Base-by-base conservation (phyloP, 371 early-diverging fungal genomes). In the Apophysomyces elegans region DNA sequence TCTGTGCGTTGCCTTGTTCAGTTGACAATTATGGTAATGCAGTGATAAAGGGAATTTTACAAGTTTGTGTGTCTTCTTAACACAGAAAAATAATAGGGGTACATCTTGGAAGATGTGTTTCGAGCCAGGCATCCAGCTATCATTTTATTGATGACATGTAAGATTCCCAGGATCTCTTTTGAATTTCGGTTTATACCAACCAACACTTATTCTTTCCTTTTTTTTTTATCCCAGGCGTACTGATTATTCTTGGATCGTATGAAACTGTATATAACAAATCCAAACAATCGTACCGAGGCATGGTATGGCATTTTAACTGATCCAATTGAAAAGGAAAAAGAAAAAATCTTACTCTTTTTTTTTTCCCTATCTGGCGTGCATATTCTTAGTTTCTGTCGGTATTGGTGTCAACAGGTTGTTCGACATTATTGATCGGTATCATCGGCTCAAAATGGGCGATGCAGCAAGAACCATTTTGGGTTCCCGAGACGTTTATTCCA, bases 401-500 rank as follows among this genome's bases (percentile, higher is more conserved):
- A 5, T 63, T 84, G 8, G 44, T 81, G 37, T 83, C 85, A 8
- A 84, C 86, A 41, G 75, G 69, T 5, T 72, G 73, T 61, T 79
- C 84, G 4, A 83, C 85, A 11, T 58, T 85, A 35, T 68, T 85
- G 58, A 80, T 87, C 35, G 86, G 84, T 38, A 75, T 89, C 13
- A 71, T 91, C 67, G 90, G 91, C 37, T 85, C 88, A 16, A 75
- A 84, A 38, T 86, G 78, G 71, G 90, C 95, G 13, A 89, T 96
- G 78, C 85, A 86, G n/a, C 86, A 91, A 61, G 66, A 79, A 11
- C 92, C 93, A 0, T 89, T 92, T 64, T 92, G 85, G 75, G 70
- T 84, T 7, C 92, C 96, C 5, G 87, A 86, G 54, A 83, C 91
- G 58, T 96, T 93, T 70, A 91, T 96, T 45, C 96, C 96, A 12